phyloP scores from a whole-genome alignment of 192 early-diverging fungal species.

The Entomortierella lignicola region DNA sequence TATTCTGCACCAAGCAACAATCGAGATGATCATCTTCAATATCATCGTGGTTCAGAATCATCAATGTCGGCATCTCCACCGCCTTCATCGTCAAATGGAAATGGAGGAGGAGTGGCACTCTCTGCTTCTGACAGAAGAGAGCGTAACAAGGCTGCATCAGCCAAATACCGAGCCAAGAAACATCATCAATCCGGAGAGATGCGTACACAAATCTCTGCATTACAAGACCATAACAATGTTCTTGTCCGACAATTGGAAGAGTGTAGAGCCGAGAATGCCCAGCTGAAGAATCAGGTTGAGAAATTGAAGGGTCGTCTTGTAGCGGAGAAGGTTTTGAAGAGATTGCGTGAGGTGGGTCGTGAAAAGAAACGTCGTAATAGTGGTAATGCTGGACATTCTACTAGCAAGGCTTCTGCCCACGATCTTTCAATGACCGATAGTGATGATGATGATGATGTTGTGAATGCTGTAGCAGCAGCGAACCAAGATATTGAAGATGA shows the following conservation, averaged over 20 bases:
- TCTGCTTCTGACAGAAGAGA: conserved; percentile 63
- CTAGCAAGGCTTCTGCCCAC: conserved; percentile 8
- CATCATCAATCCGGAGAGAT: conserved; percentile 69
- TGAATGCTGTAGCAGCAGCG: background rate
- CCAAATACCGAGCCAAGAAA: conserved; percentile 72
- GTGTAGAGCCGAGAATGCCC: conserved; percentile 59
- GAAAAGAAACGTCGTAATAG: conserved; percentile 22
- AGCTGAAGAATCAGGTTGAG: conserved; percentile 59
- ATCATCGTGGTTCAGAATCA: conserved; percentile 17
- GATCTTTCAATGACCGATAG: conserved; percentile 16
- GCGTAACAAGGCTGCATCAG: conserved; percentile 70
- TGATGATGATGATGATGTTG: conserved; percentile 15
- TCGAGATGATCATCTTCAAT: conserved; percentile 15
- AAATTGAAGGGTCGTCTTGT: conserved; percentile 63
- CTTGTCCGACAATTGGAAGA: conserved; percentile 61
- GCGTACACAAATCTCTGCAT: conserved; percentile 55
- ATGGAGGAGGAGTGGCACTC: conserved; percentile 29
- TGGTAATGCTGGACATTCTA: background rate
- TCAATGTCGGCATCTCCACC: conserved; percentile 19
- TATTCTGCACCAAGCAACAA: background rate
- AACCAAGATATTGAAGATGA: conserved; percentile 7
- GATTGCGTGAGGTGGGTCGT: conserved; percentile 53
- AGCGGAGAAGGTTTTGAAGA: conserved; percentile 66
- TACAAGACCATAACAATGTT: conserved; percentile 57
- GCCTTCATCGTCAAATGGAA: background rate